Evolutionary conservation across 176 grass and related monocot genomes (phyloP).

Genomic region (Dendrocalamus sinicus): DNA sequence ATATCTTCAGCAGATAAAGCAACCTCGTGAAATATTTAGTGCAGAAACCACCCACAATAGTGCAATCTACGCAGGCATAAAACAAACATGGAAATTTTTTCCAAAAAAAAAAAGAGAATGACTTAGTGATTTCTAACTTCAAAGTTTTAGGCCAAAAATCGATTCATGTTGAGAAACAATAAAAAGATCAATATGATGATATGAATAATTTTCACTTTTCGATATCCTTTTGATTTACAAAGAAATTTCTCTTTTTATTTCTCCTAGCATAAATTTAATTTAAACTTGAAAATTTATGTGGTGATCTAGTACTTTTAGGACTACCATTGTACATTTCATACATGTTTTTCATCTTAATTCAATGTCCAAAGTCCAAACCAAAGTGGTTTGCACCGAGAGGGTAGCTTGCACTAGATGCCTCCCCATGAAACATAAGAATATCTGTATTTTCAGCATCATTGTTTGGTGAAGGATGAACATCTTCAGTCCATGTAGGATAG

Average conservation of each 20-base stretch:
- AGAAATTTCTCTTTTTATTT: not conserved
- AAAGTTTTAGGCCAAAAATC: not conserved
- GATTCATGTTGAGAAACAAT: not conserved
- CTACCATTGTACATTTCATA: not conserved
- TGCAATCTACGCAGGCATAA: not conserved
- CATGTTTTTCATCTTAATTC: constrained; percentile 23
- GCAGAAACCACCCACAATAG: too few species aligned
- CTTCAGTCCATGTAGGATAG: constrained; percentile 95
- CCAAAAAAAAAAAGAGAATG: too few species aligned
- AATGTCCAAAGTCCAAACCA: not conserved
- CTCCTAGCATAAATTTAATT: not conserved
- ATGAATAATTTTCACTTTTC: not conserved
- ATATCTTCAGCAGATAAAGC: not conserved
- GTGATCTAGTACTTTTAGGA: not conserved
- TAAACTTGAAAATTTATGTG: not conserved
- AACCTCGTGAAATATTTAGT: too few species aligned
- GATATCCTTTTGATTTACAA: not conserved
- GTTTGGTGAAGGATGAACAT: constrained; percentile 45
- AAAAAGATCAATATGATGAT: not conserved
- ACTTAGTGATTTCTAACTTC: too few species aligned
- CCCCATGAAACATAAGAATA: constrained; percentile 35
- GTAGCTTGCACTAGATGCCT: not conserved
- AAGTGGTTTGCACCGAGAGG: not conserved
- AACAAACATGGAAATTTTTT: not conserved
- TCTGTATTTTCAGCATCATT: constrained; percentile 51